Evolutionary conservation across 805 yeast species (phyloP), one percentile per base, ranked within the genome.

Genomic region (Candida quercuum): DNA sequence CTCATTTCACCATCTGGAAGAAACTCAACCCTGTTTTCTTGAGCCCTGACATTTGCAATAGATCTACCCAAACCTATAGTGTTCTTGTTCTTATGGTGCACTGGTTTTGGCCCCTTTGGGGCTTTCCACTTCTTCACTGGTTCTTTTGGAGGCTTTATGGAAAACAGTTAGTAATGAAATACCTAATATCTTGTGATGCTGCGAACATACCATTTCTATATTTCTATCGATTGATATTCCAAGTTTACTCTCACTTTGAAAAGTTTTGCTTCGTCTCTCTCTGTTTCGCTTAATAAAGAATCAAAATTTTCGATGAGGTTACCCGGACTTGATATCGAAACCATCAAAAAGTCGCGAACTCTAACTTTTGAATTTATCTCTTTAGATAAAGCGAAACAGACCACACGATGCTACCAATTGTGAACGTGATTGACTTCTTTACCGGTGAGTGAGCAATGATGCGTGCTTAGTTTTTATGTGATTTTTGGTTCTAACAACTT

Each of bases 61-160:
- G 89, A 69, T 56, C 93, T 74, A 39, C 98, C 98, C 35, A 89
- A 67, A 6, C 95, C 98, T 43, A 86, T 78, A 5, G 77, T 67
- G 54, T 88, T 88, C 51, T 86, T 84, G 60, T 86, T 86, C 64
- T 81, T 85, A 47, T 86, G 86, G 3, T 74, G 87, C 12, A 83
- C 78, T 13, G 95, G 94, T 57, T 88, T 87, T 24, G 97, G 97
- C 17, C 96, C 96, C 64, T 83, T 81, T 47, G 95, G 95, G 8
- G 85, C 77, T 65, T 81, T 84, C 87, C 87, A 85, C 54, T 83
- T 84, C 71, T 80, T 82, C 37, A 74, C 69, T 35, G 69, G 67
- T 37, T 63, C 66, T 43, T 68, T 66, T 40, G 74, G 76, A 30
- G 54, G 54, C 56, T 50, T 23, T 12, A 14, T 11, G n/a, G 17